Conservation (phyloP, 768 basidiomycete genomes). For the Tephrocybe sp. region DNA sequence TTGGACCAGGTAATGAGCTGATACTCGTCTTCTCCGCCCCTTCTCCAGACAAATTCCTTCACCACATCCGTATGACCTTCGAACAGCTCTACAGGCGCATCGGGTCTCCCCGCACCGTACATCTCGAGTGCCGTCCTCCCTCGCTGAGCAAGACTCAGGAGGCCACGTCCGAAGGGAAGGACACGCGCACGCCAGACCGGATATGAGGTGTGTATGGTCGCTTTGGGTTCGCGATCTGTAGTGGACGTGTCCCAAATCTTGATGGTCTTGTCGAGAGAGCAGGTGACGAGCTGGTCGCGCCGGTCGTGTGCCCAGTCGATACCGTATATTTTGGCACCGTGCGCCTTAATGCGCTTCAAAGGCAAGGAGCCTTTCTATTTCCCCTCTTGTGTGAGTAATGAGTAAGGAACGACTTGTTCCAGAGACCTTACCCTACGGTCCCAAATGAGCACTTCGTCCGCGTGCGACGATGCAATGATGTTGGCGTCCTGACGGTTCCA, state of each 20-base stretch:
- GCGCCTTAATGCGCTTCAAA: slow-evolving; percentile 71
- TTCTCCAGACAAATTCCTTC: slow-evolving; percentile 97
- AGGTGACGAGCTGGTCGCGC: slow-evolving; percentile 85
- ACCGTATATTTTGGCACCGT: slow-evolving; percentile 93
- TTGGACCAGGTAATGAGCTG: slow-evolving; percentile 76
- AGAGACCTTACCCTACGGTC: slow-evolving; percentile 73
- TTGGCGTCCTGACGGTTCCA: slow-evolving; percentile 91
- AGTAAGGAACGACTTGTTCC: not conserved
- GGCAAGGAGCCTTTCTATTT: slow-evolving; percentile 86
- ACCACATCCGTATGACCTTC: slow-evolving; percentile 92
- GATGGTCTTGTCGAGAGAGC: slow-evolving; percentile 92
- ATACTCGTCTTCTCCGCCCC: slow-evolving; percentile 56
- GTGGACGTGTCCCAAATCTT: slow-evolving; percentile 72
- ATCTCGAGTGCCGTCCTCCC: slow-evolving; percentile 84
- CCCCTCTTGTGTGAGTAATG: not conserved
- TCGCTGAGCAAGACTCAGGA: slow-evolving; percentile 86
- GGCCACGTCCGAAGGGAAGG: slow-evolving; percentile 88
- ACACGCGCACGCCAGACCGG: slow-evolving; percentile 95
- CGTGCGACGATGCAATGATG: slow-evolving; percentile 87
- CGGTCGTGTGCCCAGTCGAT: slow-evolving; percentile 90
- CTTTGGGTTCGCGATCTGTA: slow-evolving; percentile 36
- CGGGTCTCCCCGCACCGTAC: slow-evolving; percentile 51
- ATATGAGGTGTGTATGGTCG: slow-evolving; percentile 70
- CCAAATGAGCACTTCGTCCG: slow-evolving; percentile 89
- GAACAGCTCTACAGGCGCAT: slow-evolving; percentile 67